A percentile compares a stretch with the other conserved stretches of the same genome.
Conservation (phyloP, 2,329 filamentous ascomycete genomes). For the Albifimbria verrucaria region DNA sequence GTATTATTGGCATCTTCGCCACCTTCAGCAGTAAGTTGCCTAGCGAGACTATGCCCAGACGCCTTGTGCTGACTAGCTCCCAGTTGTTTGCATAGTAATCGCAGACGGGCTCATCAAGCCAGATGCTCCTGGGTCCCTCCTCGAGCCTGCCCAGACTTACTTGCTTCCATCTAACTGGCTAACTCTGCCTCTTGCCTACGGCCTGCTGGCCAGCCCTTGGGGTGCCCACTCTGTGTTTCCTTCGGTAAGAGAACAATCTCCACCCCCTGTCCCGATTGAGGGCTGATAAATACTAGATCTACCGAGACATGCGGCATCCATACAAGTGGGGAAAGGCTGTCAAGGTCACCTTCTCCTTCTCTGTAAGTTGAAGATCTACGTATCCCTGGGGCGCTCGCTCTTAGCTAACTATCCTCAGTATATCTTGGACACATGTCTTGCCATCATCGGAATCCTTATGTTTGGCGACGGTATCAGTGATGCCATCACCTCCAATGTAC, state of each 20-base stretch:
- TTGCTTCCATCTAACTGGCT: conserved; percentile 84
- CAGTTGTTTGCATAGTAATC: conserved; percentile 81
- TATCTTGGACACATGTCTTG: conserved; percentile 76
- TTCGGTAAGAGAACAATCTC: conserved; percentile 49
- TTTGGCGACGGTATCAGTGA: conserved; percentile 87
- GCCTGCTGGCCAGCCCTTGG: conserved; percentile 78
- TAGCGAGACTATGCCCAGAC: neutral
- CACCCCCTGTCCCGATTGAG: neutral
- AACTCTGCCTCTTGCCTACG: conserved; percentile 83
- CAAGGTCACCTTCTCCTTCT: conserved; percentile 80
- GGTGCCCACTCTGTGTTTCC: conserved; percentile 71
- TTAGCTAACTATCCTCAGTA: conserved; percentile 48
- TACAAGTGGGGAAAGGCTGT: conserved; percentile 76
- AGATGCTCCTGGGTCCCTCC: conserved; percentile 74
- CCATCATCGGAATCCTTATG: conserved; percentile 85
- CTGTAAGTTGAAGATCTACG: conserved; percentile 51
- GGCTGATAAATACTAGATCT: conserved; percentile 39
- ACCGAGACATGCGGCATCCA: conserved; percentile 67
- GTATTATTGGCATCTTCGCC: conserved; percentile 86
- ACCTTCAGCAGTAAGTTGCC: conserved; percentile 75
- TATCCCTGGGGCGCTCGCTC: neutral
- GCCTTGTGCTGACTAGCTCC: conserved; percentile 2
- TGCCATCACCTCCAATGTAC: conserved; percentile 87
- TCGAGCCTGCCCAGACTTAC: conserved; percentile 74
- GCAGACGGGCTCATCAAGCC: conserved; percentile 84